Evolutionary conservation across 805 yeast species (phyloP), one percentile per base, ranked within the genome.

Genomic region (Barnettozyma wickerhamii): DNA sequence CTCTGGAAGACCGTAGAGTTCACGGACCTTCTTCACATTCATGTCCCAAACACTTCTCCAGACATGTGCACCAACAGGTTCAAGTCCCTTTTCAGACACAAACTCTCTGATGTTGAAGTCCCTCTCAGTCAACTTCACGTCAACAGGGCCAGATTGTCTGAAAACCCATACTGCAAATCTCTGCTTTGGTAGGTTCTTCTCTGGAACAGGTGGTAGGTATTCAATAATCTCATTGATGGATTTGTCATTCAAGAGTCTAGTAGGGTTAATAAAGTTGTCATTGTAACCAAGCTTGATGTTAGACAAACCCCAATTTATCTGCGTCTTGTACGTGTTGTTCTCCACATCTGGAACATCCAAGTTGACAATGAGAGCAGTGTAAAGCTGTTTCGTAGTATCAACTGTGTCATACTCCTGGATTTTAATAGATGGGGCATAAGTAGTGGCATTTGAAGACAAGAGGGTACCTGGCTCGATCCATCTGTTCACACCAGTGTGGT

Each of bases 151-250:
- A 4, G 60, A 45, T 63, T 93, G 98, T 64, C 89, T 80, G 62
- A 88, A 84, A 4, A 89, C 95, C 96, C 97, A 90, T 32, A 87
- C 76, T 38, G 85, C 79, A 41, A 84, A 80, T 64, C 98, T 77
- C 62, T 91, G 96, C 24, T 70, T 69, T 31, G 86, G 88, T 4
- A 83, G 71, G 61, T 93, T 93, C 67, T 85, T 86, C 59, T 91
- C 97, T 10, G 97, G 96, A 20, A 75, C 75, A 33, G 96, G 85
- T 19, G 99, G 96, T 19, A 71, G 57, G 60, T 88, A 91, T 7
- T 76, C 74, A 30, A 72, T 68, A 48, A 79, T 70, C 41, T 64
- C 77, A 44, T 62, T 68, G 33, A 66, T 71, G 31, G 65, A 58
- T 35, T 50, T 40, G 17, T 57, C 55, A 17, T 56, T 53, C 31